Evolutionary conservation across 352 stramenopile genomes (phyloP).

Genomic region (Lagenidium giganteum): DNA sequence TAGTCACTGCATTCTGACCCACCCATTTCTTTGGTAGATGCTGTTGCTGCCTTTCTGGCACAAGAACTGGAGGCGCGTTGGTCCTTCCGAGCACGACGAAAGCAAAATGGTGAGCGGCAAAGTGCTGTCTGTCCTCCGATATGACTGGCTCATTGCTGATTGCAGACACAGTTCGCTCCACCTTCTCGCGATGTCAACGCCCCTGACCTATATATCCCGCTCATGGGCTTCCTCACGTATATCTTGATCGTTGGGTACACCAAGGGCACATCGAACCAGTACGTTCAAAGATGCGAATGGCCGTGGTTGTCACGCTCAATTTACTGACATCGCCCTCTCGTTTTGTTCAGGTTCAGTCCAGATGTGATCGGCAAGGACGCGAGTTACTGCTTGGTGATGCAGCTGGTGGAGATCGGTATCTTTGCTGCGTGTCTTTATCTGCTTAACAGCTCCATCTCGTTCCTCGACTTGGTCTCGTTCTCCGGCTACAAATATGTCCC

Average conservation of each 20-base stretch:
- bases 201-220: constrained; percentile 97
- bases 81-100: constrained; percentile 48
- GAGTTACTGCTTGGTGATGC: constrained; percentile 88
- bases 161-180: constrained; percentile 77
- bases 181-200: constrained; percentile 96
- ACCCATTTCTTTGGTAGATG: constrained; percentile 29
- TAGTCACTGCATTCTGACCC: not conserved
- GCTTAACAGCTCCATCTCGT: constrained; percentile 89
- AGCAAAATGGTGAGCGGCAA: constrained; percentile 45
- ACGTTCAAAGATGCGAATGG: too few relatives aligned
- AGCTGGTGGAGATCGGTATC: constrained; percentile 90
- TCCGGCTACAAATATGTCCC: constrained; percentile 99
- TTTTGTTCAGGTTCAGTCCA: constrained; percentile 89
- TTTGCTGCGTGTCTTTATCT: constrained; percentile 94
- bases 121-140: not conserved
- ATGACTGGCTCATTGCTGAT: not conserved
- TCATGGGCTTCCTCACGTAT: constrained; percentile 99
- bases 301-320: not conserved
- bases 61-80: constrained; percentile 82
- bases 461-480: constrained; percentile 96
- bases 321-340: not conserved
- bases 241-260: constrained; percentile 96
- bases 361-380: constrained; percentile 94
- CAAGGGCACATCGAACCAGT: constrained; percentile 92
- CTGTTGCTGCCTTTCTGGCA: constrained; percentile 84